Evolutionary conservation across 2,329 filamentous ascomycete species (phyloP).

Genomic region (Colletotrichum zoysiae): DNA sequence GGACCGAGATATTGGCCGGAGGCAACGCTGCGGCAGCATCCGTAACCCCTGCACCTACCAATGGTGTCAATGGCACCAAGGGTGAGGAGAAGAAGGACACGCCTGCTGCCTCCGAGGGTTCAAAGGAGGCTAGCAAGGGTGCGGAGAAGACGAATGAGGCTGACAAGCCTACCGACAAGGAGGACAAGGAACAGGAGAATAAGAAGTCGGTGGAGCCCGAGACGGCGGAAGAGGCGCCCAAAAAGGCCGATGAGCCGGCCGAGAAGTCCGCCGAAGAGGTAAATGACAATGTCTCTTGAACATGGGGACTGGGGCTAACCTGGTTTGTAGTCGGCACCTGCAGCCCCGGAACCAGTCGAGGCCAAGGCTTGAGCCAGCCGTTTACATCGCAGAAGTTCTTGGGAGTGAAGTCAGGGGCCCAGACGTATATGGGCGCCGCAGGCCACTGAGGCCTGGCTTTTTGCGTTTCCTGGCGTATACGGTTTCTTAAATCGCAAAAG

Average conservation of each 20-base stretch:
- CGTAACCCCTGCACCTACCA: slow-evolving; percentile 49
- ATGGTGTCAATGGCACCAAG: slow-evolving; percentile 62
- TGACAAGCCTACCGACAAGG: slow-evolving; percentile 54
- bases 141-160: slow-evolving; percentile 55
- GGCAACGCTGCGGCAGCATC: slow-evolving; percentile 60
- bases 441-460: slow-evolving; percentile 25
- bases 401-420: slow-evolving; percentile 30
- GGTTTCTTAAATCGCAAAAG: slow-evolving; percentile 40
- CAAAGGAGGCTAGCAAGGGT: slow-evolving; percentile 55
- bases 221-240: slow-evolving; percentile 49
- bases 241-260: slow-evolving; percentile 38
- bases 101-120: slow-evolving; percentile 53
- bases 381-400: slow-evolving; percentile 23
- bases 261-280: slow-evolving; percentile 53
- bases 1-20: slow-evolving; percentile 84
- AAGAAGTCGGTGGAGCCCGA: slow-evolving; percentile 51
- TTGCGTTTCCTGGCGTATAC: slow-evolving; percentile 43
- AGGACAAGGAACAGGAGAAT: slow-evolving; percentile 51
- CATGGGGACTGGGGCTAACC: slow-evolving; percentile 14
- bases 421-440: slow-evolving; percentile 17
- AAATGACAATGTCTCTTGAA: slow-evolving; percentile 40
- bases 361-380: slow-evolving; percentile 50
- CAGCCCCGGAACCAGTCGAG: slow-evolving; percentile 53
- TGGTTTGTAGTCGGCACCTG: slow-evolving; percentile 43
- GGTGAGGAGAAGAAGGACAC: slow-evolving; percentile 55